These are phyloP conservation scores for Magnolia changhungtana DNA, from an alignment of 164 flowering plant species.

Conservation along the genomic window DNA sequence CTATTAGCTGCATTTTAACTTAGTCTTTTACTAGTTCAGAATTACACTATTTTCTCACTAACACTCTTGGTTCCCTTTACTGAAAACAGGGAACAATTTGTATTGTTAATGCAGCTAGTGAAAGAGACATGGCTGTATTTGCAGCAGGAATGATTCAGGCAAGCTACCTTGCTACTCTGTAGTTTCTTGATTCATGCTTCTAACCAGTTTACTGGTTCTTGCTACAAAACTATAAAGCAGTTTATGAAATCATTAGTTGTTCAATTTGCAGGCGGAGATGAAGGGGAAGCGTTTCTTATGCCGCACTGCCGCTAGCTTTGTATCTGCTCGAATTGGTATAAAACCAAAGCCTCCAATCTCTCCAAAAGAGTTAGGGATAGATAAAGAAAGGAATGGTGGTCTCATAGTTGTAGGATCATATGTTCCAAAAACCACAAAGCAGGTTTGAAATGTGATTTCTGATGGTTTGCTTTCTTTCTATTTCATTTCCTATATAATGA, in stretches of 20 bases:
- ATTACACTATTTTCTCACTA: neutral
- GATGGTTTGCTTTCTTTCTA: neutral
- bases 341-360: conserved; percentile 66
- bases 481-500: neutral
- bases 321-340: conserved; percentile 90
- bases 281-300: conserved; percentile 89
- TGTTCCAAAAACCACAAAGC: conserved; percentile 96
- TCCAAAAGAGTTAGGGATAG: conserved; percentile 69
- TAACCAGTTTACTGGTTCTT: neutral
- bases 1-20: neutral
- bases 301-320: conserved; percentile 99
- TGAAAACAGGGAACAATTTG: conserved; percentile 79
- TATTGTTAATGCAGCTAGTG: conserved; percentile 96
- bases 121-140: conserved; percentile 96
- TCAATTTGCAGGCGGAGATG: conserved; percentile 73
- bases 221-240: neutral
- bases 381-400: conserved; percentile 64
- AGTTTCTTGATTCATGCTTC: neutral
- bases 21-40: neutral
- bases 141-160: conserved; percentile 97
- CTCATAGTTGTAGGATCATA: conserved; percentile 95
- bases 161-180: conserved; percentile 7
- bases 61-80: conserved; percentile 1
- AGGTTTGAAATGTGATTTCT: conserved; percentile 42
- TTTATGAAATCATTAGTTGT: conserved; percentile 4